Evolutionary conservation across 441 rosid species (phyloP), one percentile per base, ranked within the genome.

Genomic region (Populus hybrid): DNA sequence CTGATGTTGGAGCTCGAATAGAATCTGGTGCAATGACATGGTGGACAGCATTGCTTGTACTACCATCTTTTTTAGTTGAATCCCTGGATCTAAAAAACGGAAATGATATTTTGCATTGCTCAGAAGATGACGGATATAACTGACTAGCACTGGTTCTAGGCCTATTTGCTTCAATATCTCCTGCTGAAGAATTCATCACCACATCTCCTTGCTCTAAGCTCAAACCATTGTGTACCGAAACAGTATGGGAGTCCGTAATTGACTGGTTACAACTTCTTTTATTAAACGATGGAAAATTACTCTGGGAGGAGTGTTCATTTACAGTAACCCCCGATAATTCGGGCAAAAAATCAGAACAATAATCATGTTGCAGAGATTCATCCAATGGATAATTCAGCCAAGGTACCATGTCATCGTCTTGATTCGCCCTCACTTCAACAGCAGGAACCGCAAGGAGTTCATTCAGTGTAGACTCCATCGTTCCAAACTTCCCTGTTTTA

Each of bases 351-450:
- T 87, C 88, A 32, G 91, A 79, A 78, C 91, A 83, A 78, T 86
- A 94, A 77, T 85, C 91, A 57, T 79, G 76, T 75, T 80, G 84
- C 30, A 85, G 65, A 84, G 87, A 67, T 57, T 87, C 89, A 74
- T 83, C 89, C 9, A 88, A 73, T 3, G 90, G 86, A 83, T 84
- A 90, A 77, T 85, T 83, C 81, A 92, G 75, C 98, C 97, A 92
- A 71, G 91, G 92, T 40, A 87, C 94, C 70, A 89, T 83, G 74
- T 92, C 93, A 85, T 92, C 92, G 30, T 87, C 92, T 78, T 85
- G 90, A 83, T 82, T 84, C 86, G 89, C 83, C 77, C 87, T 79
- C 73, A 89, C 81, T 81, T 83, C 91, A 21, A 75, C 83, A 14
- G 92, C 84, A 1, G 92, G 89, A 59, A 85, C 86, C 85, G 85